These are phyloP conservation scores for Ophiostoma sp. DNA, from an alignment of 2,329 filamentous ascomycete species.

Conservation along the genomic window DNA sequence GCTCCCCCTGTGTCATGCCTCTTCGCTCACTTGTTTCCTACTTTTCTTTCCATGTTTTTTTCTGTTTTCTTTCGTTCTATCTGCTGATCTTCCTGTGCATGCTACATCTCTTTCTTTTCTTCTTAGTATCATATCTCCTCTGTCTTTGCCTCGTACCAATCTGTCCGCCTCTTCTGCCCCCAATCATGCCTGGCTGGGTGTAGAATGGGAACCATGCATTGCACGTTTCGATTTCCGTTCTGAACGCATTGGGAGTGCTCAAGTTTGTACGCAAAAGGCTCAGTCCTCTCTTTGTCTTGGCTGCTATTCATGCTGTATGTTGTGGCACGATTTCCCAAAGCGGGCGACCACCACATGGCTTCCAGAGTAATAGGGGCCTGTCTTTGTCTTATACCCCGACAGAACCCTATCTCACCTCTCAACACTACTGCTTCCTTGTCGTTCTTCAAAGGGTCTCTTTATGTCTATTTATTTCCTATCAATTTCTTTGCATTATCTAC, in stretches of 20 bases:
- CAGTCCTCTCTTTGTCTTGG: constrained; percentile 14
- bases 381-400: neutral
- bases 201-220: neutral
- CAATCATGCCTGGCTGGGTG: neutral
- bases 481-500: neutral
- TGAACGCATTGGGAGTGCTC: neutral
- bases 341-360: constrained; percentile 1
- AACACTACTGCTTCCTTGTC: neutral
- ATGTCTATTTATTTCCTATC: neutral
- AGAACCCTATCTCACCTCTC: neutral
- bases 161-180: neutral
- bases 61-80: neutral
- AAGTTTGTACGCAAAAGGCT: neutral
- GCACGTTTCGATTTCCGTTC: neutral
- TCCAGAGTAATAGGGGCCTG: neutral
- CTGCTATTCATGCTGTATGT: constrained; percentile 3
- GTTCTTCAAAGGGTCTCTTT: neutral
- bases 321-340: constrained; percentile 10
- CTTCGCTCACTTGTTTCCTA: neutral
- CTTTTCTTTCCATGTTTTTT: neutral
- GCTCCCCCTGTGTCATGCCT: too few species aligned
- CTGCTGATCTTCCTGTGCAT: neutral
- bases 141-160: neutral
- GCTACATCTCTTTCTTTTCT: neutral
- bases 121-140: neutral